These are phyloP conservation scores for Russula lepida DNA, from an alignment of 768 basidiomycete genomes.

Conservation along the genomic window DNA sequence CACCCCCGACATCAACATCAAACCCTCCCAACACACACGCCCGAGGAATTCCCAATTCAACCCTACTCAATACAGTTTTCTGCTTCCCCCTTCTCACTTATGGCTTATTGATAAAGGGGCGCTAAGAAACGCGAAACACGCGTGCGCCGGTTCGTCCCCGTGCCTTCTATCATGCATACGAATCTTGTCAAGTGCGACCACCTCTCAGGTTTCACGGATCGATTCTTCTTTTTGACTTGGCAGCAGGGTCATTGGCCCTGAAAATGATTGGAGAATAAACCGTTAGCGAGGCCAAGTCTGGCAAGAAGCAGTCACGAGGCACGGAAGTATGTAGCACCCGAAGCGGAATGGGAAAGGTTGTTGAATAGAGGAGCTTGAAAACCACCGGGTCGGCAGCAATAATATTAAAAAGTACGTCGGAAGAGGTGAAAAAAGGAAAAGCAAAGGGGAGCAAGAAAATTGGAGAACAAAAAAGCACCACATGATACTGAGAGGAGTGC, in stretches of 20 bases:
- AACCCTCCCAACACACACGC: background rate
- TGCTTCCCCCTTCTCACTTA: background rate
- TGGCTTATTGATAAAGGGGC: background rate
- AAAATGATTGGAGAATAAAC: background rate
- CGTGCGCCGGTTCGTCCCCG: background rate
- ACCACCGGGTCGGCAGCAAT: background rate
- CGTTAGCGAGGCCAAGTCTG: constrained; percentile 6
- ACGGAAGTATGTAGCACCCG: background rate
- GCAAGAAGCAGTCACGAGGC: constrained; percentile 12
- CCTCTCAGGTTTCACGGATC: background rate
- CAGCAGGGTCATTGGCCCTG: constrained; percentile 2
- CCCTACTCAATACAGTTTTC: background rate
- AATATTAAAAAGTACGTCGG: background rate
- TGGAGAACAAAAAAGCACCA: background rate
- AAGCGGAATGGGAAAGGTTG: background rate
- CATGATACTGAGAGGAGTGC: constrained; percentile 5
- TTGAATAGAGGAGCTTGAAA: too few species aligned
- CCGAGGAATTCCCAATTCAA: background rate
- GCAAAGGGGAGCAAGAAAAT: too few species aligned
- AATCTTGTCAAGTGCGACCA: background rate
- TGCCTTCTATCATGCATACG: background rate
- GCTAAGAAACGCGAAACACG: background rate
- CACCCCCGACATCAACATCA: background rate
- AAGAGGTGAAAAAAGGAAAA: background rate
- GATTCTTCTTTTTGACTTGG: background rate